phyloP scores from a whole-genome alignment of 352 stramenopile species.

The Phytophthora aleatoria region DNA sequence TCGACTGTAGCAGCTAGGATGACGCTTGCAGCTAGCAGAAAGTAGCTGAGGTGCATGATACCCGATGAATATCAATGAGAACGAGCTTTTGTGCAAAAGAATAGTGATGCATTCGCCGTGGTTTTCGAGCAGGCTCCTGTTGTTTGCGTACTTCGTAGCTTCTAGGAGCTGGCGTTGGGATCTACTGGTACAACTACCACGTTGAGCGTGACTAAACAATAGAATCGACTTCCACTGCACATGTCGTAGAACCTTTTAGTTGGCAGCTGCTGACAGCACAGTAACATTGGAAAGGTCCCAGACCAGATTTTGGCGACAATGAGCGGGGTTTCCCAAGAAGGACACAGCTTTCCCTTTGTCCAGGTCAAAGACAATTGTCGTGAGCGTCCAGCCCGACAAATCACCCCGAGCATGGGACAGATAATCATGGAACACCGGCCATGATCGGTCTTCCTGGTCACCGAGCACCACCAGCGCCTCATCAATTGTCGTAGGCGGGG shows the following conservation, averaged over 20 bases:
- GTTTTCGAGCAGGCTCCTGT: no score
- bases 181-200: no score
- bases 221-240: no score
- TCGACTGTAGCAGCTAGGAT: background rate
- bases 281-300: slow-evolving; percentile 56
- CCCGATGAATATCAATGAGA: no score
- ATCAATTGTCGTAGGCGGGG: slow-evolving; percentile 40
- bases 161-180: no score
- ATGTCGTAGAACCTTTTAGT: background rate
- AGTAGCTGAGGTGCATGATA: background rate
- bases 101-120: no score
- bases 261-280: slow-evolving; percentile 11
- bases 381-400: slow-evolving; percentile 73
- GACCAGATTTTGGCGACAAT: slow-evolving; percentile 37
- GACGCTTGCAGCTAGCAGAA: background rate
- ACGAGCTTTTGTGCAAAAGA: background rate
- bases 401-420: slow-evolving; percentile 63
- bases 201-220: background rate
- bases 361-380: slow-evolving; percentile 72
- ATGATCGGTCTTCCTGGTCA: slow-evolving; percentile 63
- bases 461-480: slow-evolving; percentile 64
- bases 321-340: slow-evolving; percentile 52
- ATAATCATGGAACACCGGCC: slow-evolving; percentile 68
- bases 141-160: no score
- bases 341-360: slow-evolving; percentile 44